Evolutionary conservation across 495 filamentous ascomycete genomes (phyloP), one percentile per base, ranked within the genome.

Genomic region (Polyplosphaeria fusca): DNA sequence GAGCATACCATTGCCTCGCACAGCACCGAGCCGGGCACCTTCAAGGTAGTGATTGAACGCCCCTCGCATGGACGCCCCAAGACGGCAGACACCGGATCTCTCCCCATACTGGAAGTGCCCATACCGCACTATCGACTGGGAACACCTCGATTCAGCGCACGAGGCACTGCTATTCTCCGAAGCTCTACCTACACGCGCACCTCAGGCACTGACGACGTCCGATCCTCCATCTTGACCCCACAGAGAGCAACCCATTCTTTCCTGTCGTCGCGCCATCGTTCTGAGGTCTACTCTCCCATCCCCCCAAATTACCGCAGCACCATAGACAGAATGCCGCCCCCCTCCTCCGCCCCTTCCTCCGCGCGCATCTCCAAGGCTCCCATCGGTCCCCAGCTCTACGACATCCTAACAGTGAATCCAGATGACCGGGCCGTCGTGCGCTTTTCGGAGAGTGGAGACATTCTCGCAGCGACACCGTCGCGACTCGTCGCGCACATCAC

Each of bases 401-500:
- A 97, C 67, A 73, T 73, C 0, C 76, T 97, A 47, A 86, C 88
- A 16, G 84, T 70, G 22, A 77, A 79, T 37, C 80, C 81, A 69
- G 88, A 98, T 68, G 81, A 91, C 65, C 82, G 84, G 30, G 75
- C 86, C 4, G 84, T 96, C 30, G 94, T 98, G 26, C 87, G 89
- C 42, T 96, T 94, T 72, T 82, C 88, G 45, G 63, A 81, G 2
- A 83, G 81, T 13, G 83, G 85, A 35, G 81, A 88, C 49, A 92
- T 98, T 24, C 84, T 81, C 28, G 93, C 94, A 43, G 93, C 94
- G 14, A 96, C 90, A 0, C 90, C 92, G 1, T 86, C 90, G 7
- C 84, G 94, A 12, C 82, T 99, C 28, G 88, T 99, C 41, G 92
- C 91, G n/a, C 89, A 99, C 70, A 95, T 99, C 55, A 97, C 93